A percentile compares a stretch with the other conserved stretches of the same genome.
phyloP scores from a whole-genome alignment of 495 filamentous ascomycete genomes.

The Talaromyces ruber region DNA sequence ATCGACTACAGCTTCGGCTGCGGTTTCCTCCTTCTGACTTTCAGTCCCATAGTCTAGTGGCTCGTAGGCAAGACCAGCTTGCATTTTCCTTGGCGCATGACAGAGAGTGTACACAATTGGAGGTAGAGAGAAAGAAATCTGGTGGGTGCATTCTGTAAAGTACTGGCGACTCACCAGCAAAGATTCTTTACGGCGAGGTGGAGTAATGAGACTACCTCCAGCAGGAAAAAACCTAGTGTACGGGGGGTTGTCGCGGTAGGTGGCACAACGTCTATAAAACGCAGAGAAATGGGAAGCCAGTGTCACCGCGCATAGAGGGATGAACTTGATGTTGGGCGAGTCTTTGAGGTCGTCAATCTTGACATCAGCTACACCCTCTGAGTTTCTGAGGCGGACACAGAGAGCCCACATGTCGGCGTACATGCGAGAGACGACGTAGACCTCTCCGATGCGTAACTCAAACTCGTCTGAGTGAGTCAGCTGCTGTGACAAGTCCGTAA shows the following conservation, averaged over 20 bases:
- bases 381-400: constrained; percentile 14
- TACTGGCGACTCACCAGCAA: constrained; percentile 16
- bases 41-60: neutral
- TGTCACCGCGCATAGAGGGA: constrained; percentile 25
- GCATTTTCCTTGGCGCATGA: neutral
- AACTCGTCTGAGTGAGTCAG: constrained; percentile 17
- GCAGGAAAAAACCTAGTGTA: constrained; percentile 13
- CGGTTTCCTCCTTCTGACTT: neutral
- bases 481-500: constrained; percentile 10
- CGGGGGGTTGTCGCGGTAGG: neutral
- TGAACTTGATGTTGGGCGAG: constrained; percentile 14
- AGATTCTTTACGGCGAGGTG: constrained; percentile 18
- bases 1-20: neutral
- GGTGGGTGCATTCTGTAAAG: neutral
- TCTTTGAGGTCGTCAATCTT: neutral
- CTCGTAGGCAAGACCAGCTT: neutral
- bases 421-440: constrained; percentile 19
- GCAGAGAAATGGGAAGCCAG: constrained; percentile 20
- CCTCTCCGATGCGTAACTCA: constrained; percentile 15
- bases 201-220: constrained; percentile 19
- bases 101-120: neutral
- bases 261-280: constrained; percentile 14
- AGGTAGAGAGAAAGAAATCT: neutral
- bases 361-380: constrained; percentile 1
- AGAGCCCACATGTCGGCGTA: constrained; percentile 27